These are phyloP conservation scores for Pseudoscleropodium purum DNA, from an alignment of 225 moss, liverwort and hornwort genomes.

Conservation along the genomic window DNA sequence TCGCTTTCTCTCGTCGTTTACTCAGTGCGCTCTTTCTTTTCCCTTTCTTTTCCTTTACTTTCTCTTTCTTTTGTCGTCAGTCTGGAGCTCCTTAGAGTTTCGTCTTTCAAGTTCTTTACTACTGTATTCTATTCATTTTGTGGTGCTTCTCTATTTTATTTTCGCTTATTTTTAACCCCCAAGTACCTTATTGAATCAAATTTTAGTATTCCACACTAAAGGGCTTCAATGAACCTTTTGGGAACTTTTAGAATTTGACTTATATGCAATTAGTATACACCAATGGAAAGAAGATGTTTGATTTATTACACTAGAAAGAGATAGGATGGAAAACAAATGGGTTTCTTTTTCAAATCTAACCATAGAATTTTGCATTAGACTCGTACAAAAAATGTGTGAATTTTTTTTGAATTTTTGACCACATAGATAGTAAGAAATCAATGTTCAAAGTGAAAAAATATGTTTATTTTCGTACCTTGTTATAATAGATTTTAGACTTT, in stretches of 20 bases:
- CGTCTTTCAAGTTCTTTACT: not conserved
- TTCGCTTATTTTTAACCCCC: not conserved
- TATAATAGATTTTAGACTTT: not conserved
- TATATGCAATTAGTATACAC: too few relatives aligned
- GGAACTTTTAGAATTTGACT: not conserved
- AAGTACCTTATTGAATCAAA: not conserved
- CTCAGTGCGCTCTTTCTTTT: not conserved
- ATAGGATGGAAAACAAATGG: not conserved
- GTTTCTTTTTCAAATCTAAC: not conserved
- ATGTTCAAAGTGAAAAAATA: not conserved
- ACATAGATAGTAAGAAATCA: not conserved
- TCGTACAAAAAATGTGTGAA: not conserved
- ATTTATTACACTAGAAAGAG: not conserved
- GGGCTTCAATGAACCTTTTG: too few relatives aligned
- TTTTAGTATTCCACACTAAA: not conserved
- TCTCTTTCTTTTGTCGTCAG: not conserved
- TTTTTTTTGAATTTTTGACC: not conserved
- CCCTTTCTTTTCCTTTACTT: not conserved
- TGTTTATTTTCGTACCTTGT: not conserved
- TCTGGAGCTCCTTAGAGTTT: not conserved
- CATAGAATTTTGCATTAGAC: rapidly evolving
- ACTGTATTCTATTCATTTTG: not conserved
- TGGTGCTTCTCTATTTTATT: not conserved
- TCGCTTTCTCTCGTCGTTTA: not conserved
- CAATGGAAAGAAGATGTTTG: not conserved